Base-by-base conservation (phyloP, 139 green algal genomes). In the Closterium sp. region DNA sequence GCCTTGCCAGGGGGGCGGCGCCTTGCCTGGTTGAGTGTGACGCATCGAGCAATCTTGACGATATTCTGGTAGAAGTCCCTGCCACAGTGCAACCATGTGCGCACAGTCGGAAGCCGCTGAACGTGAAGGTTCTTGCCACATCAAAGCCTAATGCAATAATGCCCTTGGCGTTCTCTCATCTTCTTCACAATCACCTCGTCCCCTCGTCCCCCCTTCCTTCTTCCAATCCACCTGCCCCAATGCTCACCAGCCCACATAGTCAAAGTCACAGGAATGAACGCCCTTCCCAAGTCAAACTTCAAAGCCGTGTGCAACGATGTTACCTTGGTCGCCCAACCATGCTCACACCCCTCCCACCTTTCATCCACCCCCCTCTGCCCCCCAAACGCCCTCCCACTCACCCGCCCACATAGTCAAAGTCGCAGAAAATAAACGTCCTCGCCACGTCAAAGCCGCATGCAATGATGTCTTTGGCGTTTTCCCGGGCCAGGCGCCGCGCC, bases 401-500 rank as follows among this genome's bases (percentile, higher is more conserved):
- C 87, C 93, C 88, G 12, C 93, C 93, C 33, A 99, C 94, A 92
- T 98, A 99, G 87, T 99, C 97, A 94, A 98, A 99, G 94, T 99
- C 98, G 1, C 92, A 96, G 95, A 99, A 99, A 89, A 99, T 99
- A 95, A 99, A 99, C 4, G 98, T 99, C 87, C 96, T 96, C 25
- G 94, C 88, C 9, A 97, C 85, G 92, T 99, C 97, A 93, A 99
- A 99, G 31, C 98, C 98, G 94, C 97, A 99, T 19, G 98, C 98
- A 85, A 99, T 99, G 95, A 99, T 99, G 95, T 99, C 98, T 95
- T 98, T 99, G 89, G 94, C 95, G 93, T 99, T 99, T 93, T 98
- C 97, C 3, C 95, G 90, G 4, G 95, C 97, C 88, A 99, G 95
- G 4, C 97, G 94, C 30, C 95, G 91, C 9, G 96, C 92, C 94